These are phyloP conservation scores for Cutaneotrichosporon mucoides DNA, from an alignment of 1,284 basidiomycete genomes.

Conservation along the genomic window DNA sequence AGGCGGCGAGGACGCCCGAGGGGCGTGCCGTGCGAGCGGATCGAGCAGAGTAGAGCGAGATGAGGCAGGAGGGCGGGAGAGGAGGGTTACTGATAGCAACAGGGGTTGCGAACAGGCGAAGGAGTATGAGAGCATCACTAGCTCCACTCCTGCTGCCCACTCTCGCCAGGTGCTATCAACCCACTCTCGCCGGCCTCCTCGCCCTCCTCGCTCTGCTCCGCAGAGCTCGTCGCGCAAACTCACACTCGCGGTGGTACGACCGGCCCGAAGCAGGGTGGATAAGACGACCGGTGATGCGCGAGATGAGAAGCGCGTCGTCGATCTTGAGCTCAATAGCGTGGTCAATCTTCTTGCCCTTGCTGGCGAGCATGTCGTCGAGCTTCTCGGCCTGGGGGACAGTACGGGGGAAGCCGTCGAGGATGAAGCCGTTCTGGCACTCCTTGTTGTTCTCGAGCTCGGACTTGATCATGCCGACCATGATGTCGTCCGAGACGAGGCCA, in stretches of 20 bases:
- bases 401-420: slow-evolving; percentile 96
- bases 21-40: too few relatives aligned
- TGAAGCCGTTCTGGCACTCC: slow-evolving; percentile 91
- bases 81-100: too few relatives aligned
- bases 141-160: too few relatives aligned
- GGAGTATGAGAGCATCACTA: too few relatives aligned
- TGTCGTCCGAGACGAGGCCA: slow-evolving; percentile 89
- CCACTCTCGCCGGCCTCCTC: neutral
- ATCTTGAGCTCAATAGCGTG: slow-evolving; percentile 89
- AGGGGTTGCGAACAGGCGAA: too few relatives aligned
- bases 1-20: neutral
- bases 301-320: slow-evolving; percentile 91
- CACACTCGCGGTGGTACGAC: slow-evolving; percentile 93
- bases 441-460: slow-evolving; percentile 92
- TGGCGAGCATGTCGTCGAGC: slow-evolving; percentile 82
- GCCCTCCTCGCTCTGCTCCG: neutral
- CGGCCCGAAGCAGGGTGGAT: slow-evolving; percentile 86
- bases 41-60: too few relatives aligned
- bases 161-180: too few relatives aligned
- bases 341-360: slow-evolving; percentile 81
- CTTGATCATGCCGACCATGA: slow-evolving; percentile 97
- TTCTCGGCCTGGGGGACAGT: slow-evolving; percentile 98
- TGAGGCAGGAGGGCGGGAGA: too few relatives aligned
- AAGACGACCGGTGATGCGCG: slow-evolving; percentile 92
- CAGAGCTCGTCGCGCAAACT: slow-evolving; percentile 44